Percentiles rank a stretch among this genome's conserved stretches.
Conservation (phyloP, 306 rosid genomes). For the Lupinus albus region DNA sequence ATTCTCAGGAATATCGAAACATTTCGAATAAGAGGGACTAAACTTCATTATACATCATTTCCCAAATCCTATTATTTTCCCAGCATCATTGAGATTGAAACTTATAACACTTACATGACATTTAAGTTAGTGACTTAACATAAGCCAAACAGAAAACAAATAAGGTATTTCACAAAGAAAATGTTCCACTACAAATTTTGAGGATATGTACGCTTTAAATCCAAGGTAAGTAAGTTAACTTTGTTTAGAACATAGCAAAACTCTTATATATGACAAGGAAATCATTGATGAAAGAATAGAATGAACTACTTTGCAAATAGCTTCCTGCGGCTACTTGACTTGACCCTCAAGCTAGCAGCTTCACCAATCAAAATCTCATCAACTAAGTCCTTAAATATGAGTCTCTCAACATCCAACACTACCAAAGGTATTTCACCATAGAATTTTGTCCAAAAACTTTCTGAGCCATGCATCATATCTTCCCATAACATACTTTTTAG, state of each 20-base stretch:
- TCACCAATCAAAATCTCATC: slow-evolving; percentile 65
- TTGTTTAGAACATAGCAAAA: no score
- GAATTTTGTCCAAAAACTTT: slow-evolving; percentile 60
- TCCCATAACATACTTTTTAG: slow-evolving; percentile 52
- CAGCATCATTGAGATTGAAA: background rate
- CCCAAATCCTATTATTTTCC: background rate
- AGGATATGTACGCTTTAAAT: no score
- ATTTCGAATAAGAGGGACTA: background rate
- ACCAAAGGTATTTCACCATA: slow-evolving; percentile 48
- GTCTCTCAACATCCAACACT: slow-evolving; percentile 66
- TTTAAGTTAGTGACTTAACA: background rate
- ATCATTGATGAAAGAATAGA: slow-evolving; percentile 5
- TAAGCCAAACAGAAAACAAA: no score
- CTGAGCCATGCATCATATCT: slow-evolving; percentile 55
- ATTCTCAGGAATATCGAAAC: no score
- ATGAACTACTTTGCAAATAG: slow-evolving; percentile 51
- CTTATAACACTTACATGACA: background rate
- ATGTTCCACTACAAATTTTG: no score
- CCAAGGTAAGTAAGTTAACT: background rate
- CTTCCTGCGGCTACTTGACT: slow-evolving; percentile 56
- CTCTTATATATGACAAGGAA: background rate
- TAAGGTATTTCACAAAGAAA: no score
- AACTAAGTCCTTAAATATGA: slow-evolving; percentile 70
- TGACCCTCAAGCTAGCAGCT: slow-evolving; percentile 52
- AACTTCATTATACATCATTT: no score